phyloP scores from a whole-genome alignment of 106 monocot species.

The Chionographis japonica region DNA sequence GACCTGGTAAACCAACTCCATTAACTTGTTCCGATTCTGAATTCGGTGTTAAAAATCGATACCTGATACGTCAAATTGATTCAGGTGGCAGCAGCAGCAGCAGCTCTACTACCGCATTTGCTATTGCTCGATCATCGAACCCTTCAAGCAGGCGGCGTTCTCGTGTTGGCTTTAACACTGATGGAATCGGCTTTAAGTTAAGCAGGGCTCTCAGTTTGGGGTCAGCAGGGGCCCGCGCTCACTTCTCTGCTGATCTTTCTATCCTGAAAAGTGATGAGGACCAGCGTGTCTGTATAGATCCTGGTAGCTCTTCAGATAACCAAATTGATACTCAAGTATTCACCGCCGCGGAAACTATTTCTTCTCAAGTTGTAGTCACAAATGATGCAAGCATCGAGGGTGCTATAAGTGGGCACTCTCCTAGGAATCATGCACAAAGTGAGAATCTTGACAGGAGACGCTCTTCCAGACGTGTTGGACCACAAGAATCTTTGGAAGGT shows the following conservation, averaged over 20 bases:
- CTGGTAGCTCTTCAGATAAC: not conserved
- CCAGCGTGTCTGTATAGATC: not conserved
- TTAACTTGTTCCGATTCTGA: not conserved
- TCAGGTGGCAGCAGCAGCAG: conserved; percentile 3
- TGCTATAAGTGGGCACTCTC: not conserved
- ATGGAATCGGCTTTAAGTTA: conserved; percentile 20
- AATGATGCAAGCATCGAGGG: not conserved
- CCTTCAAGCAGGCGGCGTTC: conserved; percentile 8
- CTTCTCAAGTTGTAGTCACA: not conserved
- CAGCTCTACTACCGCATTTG: not conserved
- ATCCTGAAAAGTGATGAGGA: not conserved
- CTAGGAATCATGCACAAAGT: conserved; percentile 10
- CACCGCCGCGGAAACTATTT: not conserved
- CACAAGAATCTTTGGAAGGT: conserved; percentile 54
- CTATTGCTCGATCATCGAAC: conserved; percentile 1
- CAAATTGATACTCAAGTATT: not conserved
- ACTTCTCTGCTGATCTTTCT: conserved; percentile 10
- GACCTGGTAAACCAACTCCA: not conserved
- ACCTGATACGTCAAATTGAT: conserved; percentile 3
- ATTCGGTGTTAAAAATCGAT: not conserved
- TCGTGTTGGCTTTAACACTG: conserved; percentile 18
- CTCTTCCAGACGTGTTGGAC: conserved; percentile 26
- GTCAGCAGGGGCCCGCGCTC: conserved; percentile 12
- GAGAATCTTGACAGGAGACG: conserved; percentile 28
- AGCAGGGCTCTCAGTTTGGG: conserved; percentile 22